Evolutionary conservation across 192 early-diverging fungal genomes (phyloP).

Genomic region (Coemansia sp.): DNA sequence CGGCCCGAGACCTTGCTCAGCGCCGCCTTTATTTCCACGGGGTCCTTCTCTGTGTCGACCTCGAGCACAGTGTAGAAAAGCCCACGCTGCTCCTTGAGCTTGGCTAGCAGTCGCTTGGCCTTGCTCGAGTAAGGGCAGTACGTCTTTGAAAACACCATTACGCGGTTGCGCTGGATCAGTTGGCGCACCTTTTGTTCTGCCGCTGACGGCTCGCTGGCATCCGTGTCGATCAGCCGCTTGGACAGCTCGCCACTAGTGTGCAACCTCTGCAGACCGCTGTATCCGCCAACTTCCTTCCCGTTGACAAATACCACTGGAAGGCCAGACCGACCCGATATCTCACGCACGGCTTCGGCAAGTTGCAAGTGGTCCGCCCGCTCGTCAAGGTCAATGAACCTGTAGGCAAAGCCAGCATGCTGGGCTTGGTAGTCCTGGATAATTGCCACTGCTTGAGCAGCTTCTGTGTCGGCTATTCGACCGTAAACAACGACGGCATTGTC

Average conservation of each 20-base stretch:
- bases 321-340: background rate
- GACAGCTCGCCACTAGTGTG: background rate
- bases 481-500: background rate
- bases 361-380: conserved; percentile 3
- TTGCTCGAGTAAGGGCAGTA: conserved; percentile 69
- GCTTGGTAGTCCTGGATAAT: background rate
- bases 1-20: conserved; percentile 54
- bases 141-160: conserved; percentile 74
- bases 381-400: background rate
- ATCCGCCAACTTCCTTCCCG: conserved; percentile 4
- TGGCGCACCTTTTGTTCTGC: conserved; percentile 25
- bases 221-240: background rate
- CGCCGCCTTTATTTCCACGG: conserved; percentile 57
- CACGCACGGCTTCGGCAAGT: background rate
- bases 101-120: conserved; percentile 57
- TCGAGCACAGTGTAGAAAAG: conserved; percentile 59
- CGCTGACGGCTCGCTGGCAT: background rate
- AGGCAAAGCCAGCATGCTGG: background rate
- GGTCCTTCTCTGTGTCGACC: conserved; percentile 43
- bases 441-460: background rate
- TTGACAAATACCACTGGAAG: conserved; percentile 1
- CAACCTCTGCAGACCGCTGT: background rate
- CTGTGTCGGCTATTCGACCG: background rate
- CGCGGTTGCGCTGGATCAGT: conserved; percentile 40
- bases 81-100: conserved; percentile 36